These are phyloP conservation scores for Ophiorrhiza pumila DNA, from an alignment of 257 asterid species.

Conservation along the genomic window DNA sequence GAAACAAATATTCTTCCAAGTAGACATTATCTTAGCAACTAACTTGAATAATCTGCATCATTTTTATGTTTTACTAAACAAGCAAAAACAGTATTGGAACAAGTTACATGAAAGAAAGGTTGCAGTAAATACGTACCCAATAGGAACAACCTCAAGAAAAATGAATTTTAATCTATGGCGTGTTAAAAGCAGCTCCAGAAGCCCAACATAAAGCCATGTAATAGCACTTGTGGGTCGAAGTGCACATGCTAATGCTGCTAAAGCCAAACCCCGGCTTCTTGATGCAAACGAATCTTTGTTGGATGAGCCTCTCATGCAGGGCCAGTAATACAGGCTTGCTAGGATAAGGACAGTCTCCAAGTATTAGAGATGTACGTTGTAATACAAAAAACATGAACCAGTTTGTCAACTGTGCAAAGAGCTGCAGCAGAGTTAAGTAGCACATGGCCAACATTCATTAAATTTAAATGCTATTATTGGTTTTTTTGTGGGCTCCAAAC, in stretches of 20 bases:
- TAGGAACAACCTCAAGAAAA: constrained; percentile 68
- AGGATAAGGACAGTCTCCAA: constrained; percentile 85
- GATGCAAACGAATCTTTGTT: constrained; percentile 34
- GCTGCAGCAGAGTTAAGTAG: constrained; percentile 70
- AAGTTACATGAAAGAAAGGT: constrained; percentile 1
- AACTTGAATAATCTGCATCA: neutral
- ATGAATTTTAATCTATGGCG: constrained; percentile 51
- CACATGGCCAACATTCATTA: constrained; percentile 14
- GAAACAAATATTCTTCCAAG: neutral
- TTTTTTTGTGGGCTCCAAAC: neutral
- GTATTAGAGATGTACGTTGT: constrained; percentile 83
- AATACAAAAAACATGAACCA: constrained; percentile 96
- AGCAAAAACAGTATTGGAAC: neutral
- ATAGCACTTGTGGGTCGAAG: constrained; percentile 94
- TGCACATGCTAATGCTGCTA: constrained; percentile 88
- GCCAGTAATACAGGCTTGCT: constrained; percentile 90
- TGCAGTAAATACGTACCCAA: constrained; percentile 56
- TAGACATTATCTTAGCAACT: neutral
- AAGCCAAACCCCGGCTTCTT: constrained; percentile 64
- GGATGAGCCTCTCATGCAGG: constrained; percentile 62
- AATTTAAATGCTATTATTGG: neutral
- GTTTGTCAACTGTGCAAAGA: constrained; percentile 73
- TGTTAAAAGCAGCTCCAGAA: constrained; percentile 54
- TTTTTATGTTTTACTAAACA: neutral
- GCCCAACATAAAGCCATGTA: constrained; percentile 81